Conservation (phyloP, 2,329 filamentous ascomycete species). For the Ascochyta fabae region DNA sequence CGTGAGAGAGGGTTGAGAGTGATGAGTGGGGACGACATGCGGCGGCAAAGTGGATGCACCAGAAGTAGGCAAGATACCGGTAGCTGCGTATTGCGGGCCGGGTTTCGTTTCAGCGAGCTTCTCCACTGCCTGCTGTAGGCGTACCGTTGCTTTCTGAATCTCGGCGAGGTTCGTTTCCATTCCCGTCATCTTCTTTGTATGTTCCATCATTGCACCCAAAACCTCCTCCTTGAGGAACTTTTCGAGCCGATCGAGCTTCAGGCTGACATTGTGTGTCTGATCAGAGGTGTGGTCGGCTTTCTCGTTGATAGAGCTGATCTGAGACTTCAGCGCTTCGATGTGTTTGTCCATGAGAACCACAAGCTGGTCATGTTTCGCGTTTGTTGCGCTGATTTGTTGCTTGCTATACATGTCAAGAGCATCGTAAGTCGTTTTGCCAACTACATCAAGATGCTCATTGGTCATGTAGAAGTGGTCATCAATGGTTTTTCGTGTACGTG, state of each 20-base stretch:
- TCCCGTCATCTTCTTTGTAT: conserved; percentile 31
- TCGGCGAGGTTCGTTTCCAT: conserved; percentile 36
- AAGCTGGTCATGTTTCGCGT: conserved; percentile 30
- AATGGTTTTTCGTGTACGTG: conserved; percentile 21
- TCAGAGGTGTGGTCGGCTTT: conserved; percentile 27
- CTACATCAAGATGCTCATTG: conserved; percentile 46
- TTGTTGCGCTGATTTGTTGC: conserved; percentile 16
- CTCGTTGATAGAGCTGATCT: conserved; percentile 32
- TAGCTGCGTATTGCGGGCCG: conserved; percentile 2
- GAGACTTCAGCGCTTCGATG: conserved; percentile 34
- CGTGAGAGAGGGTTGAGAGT: conserved; percentile 33
- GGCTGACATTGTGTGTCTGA: conserved; percentile 28
- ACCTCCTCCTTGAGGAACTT: conserved; percentile 37
- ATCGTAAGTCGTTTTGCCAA: conserved; percentile 38
- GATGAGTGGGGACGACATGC: conserved; percentile 21
- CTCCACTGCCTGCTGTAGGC: conserved; percentile 34
- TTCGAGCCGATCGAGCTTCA: conserved; percentile 36
- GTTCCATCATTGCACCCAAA: conserved; percentile 28
- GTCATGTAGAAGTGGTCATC: conserved; percentile 46
- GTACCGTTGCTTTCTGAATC: conserved; percentile 33
- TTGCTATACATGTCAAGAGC: conserved; percentile 24
- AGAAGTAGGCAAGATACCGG: conserved; percentile 4
- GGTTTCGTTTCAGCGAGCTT: conserved; percentile 20
- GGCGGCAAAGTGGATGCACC: conserved; percentile 4
- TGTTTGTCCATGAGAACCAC: conserved; percentile 27